Conservation (phyloP, 2,329 filamentous ascomycete genomes). For the Alternaria sp. region DNA sequence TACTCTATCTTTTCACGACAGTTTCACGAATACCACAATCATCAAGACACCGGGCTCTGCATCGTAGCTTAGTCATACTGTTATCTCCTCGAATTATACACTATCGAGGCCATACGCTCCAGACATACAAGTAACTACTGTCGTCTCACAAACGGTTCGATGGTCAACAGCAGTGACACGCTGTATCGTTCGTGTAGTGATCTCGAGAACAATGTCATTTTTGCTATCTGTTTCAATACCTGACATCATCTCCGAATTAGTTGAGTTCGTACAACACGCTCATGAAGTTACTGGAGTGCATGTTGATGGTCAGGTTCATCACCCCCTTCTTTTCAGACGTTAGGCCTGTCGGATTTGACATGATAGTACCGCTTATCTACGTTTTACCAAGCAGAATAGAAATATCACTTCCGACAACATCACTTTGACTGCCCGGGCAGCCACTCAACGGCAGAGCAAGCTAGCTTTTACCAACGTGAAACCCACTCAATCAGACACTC, state of each 20-base stretch:
- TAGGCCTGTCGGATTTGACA: accelerated
- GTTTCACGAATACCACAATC: not conserved
- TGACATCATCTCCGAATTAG: accelerated
- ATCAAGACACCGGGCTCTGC: not conserved
- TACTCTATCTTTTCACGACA: not conserved
- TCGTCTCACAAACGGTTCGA: not conserved
- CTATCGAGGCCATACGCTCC: accelerated
- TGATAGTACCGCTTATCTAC: not conserved
- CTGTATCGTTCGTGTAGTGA: too few species aligned
- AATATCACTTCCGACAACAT: not conserved
- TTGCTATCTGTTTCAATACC: not conserved
- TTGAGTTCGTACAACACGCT: not conserved
- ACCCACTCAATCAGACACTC: not conserved
- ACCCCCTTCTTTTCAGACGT: accelerated
- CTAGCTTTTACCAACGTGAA: not conserved
- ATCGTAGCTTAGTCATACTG: not conserved
- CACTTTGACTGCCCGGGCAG: not conserved
- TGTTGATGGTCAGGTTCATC: accelerated
- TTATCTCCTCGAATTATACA: too few species aligned
- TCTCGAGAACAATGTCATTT: too few species aligned
- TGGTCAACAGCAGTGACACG: too few species aligned
- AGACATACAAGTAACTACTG: not conserved
- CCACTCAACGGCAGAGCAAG: not conserved
- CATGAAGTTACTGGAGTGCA: not conserved
- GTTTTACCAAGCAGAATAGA: accelerated